These are phyloP conservation scores for Xylariaceae sp. DNA, from an alignment of 2,329 filamentous ascomycete species.

Conservation along the genomic window DNA sequence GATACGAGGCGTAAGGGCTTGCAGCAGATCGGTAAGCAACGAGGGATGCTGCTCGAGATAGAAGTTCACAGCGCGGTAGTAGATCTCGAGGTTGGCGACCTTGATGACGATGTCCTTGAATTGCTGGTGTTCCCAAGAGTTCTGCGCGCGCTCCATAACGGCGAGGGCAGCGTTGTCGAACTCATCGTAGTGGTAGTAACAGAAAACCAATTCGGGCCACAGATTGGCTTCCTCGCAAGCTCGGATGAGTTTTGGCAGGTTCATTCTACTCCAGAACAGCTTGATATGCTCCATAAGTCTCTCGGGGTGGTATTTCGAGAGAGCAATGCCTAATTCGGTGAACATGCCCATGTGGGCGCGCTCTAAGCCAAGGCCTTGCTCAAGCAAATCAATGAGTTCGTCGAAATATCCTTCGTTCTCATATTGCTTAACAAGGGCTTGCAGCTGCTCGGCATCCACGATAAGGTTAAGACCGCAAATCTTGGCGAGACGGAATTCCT, in stretches of 20 bases:
- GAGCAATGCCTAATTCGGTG: constrained; percentile 83
- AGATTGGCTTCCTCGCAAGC: constrained; percentile 91
- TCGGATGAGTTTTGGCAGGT: constrained; percentile 94
- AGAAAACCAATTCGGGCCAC: constrained; percentile 96
- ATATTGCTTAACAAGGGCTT: constrained; percentile 92
- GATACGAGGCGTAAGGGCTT: constrained; percentile 85
- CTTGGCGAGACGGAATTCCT: constrained; percentile 97
- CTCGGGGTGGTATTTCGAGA: constrained; percentile 93
- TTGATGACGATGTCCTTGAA: constrained; percentile 99
- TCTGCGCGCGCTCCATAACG: constrained; percentile 95
- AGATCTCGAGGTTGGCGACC: constrained; percentile 97
- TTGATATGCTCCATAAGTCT: constrained; percentile 98
- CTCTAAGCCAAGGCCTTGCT: constrained; percentile 91
- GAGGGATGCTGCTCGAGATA: constrained; percentile 97
- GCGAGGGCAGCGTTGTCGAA: constrained; percentile 95
- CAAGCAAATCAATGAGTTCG: constrained; percentile 88
- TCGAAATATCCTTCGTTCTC: constrained; percentile 97
- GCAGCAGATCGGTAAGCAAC: constrained; percentile 89
- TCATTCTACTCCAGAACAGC: constrained; percentile 96
- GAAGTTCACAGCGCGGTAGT: constrained; percentile 95
- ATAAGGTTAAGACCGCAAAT: constrained; percentile 98
- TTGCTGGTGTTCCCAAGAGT: constrained; percentile 98
- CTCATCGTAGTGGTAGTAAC: constrained; percentile 98
- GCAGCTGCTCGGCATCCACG: constrained; percentile 91
- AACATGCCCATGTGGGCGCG: constrained; percentile 96